Evolutionary conservation across 306 rosid species (phyloP), one percentile per base, ranked within the genome.

Genomic region (Cicer pinnatifidum): DNA sequence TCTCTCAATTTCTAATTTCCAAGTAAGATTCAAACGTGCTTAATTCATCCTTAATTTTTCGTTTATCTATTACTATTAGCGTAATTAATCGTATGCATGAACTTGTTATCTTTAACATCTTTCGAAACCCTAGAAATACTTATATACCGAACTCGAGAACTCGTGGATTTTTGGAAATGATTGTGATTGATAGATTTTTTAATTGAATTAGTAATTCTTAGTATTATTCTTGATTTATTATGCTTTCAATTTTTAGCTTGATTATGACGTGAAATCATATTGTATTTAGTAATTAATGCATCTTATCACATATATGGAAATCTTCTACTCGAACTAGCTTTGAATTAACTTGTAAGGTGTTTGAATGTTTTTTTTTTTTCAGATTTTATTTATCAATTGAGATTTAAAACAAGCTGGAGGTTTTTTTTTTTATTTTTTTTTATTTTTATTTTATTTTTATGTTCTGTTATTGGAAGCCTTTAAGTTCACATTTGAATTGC

Each of bases 51-150:
- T 61, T 35, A 5, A 28, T 74, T 8, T 28, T 62, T 15, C 37
- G 9, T 64, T 16, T 45, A 19, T 69, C 19, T 43, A 16, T 71
- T 56, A 19, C 13, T 6, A 28, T 28, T 3, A 28, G 5, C 35
- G 67, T 53, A 67, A 64, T 12, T 20, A 39, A 51, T 75, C 9
- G 16, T 23, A 9, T 41, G 1, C 6, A 12, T 53, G 3, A 23
- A 58, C 50, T 35, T 4, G 2, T 56, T 44, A 2, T 44, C 23
- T 56, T 76, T 17, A 0, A 8, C 67, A 37, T 35, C 40, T 58
- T 65, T 70, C 8, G 28, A 78, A 81, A 84, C 83, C 88, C 88
- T 84, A 78, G 48, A 60, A 57, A 12, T 57, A 16, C 0, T 8
- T 28, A 38, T n/a, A 35, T 28, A 28, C 5, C 35, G 17, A 48